Base-by-base conservation (phyloP, 2,329 filamentous ascomycete genomes). In the Ceratocystis variospora region DNA sequence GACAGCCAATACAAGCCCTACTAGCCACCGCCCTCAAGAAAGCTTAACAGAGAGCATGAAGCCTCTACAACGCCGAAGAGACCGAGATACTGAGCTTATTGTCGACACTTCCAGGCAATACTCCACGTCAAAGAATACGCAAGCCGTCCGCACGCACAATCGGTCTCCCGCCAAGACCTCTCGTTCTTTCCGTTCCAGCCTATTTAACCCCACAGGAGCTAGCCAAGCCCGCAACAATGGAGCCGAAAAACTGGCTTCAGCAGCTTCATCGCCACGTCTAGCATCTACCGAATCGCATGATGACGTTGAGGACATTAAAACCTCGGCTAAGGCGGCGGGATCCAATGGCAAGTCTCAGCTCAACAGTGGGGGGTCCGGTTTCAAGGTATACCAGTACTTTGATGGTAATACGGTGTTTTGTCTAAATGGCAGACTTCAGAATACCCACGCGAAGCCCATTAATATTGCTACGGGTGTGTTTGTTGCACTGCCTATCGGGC, bases 361-460 rank as follows among this genome's bases (percentile, higher is more conserved):
- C 74, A 28, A 75, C 62, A 8, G 66, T 63, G 37, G 33, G 67
- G 0, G 75, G 79, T 45, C 68, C 67, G 73, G 83, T 66, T 86
- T 89, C 63, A 87, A 82, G 70, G 96, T 96, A 71, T 88, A 93
- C 75, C 85, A 97, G 74, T 96, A 96, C 74, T 97, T 96, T 72
- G 84, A 89, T 57, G 94, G 94, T 59, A 99, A 97, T 73, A 96
- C 90, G 0, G 79, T 91, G 28, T 99, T 99, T 73, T 96, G 86
- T 74, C 80, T 89, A 68, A 88, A 89, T 44, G 94, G 94, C 6
- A 83, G 94, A 68, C 80, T 94, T 68, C 90, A 96, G 73, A 96
- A 97, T 75, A 88, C 94, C 45, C 84, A 85, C 71, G 88, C 95
- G 71, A 84, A 87, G 69, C 94, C 94, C 1, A 86, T 99, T 73